Conservation (phyloP, 1,139 yeast species). For the Taphrina wiesneri region DNA sequence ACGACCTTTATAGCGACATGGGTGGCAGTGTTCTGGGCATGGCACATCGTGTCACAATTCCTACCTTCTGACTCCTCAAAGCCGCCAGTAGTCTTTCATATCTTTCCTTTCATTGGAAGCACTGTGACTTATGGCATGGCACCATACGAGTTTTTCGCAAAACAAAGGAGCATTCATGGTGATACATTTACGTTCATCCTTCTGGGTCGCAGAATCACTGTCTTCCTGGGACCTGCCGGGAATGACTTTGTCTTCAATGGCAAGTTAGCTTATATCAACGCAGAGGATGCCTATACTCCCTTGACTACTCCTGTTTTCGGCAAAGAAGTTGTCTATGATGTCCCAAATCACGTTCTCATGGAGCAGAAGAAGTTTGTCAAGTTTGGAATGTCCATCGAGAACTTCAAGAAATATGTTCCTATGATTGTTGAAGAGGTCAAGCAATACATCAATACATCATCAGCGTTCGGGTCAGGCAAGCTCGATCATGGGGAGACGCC, state of each 20-base stretch:
- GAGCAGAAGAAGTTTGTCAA: constrained; percentile 98
- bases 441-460: constrained; percentile 59
- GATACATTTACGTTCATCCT: constrained; percentile 87
- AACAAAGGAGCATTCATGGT: constrained; percentile 55
- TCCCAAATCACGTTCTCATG: constrained; percentile 91
- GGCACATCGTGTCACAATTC: constrained; percentile 34
- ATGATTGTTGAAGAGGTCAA: constrained; percentile 75
- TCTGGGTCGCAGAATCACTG: constrained; percentile 92
- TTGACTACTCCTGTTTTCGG: constrained; percentile 97
- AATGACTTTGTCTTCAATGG: constrained; percentile 95
- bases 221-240: constrained; percentile 94
- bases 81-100: constrained; percentile 85
- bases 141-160: constrained; percentile 77
- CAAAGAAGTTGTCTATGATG: constrained; percentile 93
- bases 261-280: constrained; percentile 83
- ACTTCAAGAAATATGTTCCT: constrained; percentile 85
- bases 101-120: constrained; percentile 95
- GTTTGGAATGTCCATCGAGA: constrained; percentile 79
- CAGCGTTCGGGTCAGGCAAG: constrained; percentile 49
- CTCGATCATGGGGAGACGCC: constrained; percentile 57
- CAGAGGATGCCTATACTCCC: constrained; percentile 93
- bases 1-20: constrained; percentile 23
- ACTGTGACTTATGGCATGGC: constrained; percentile 86
- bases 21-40: constrained; percentile 31
- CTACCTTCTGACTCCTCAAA: constrained; percentile 51